Evolutionary conservation across 441 rosid species (phyloP).

Genomic region (Melianthus villosus): DNA sequence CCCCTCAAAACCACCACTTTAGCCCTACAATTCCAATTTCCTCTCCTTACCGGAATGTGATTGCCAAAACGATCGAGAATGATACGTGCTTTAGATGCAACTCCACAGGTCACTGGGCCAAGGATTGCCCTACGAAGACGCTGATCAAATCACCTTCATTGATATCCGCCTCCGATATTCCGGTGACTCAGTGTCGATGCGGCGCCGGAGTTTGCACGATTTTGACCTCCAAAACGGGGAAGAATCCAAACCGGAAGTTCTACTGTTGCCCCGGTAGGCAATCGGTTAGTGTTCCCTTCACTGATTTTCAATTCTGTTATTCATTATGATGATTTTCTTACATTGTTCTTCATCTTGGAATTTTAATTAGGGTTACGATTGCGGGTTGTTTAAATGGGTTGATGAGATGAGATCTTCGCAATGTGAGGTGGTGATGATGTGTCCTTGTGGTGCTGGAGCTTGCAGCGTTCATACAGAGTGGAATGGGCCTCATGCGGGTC

Average conservation of each 20-base stretch:
- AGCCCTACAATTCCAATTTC: no score
- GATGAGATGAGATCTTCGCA: slow-evolving; percentile 10
- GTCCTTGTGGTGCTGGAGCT: slow-evolving; percentile 31
- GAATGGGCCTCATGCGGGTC: slow-evolving; percentile 9
- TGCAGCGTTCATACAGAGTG: slow-evolving; percentile 8
- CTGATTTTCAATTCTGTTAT: not conserved
- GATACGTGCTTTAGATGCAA: slow-evolving; percentile 14
- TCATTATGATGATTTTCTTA: not conserved
- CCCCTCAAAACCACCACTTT: no score
- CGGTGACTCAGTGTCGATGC: slow-evolving; percentile 20
- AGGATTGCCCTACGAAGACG: slow-evolving; percentile 18
- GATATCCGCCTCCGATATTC: slow-evolving; percentile 3
- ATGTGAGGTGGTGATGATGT: slow-evolving; percentile 9
- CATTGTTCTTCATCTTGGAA: no score
- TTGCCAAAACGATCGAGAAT: no score
- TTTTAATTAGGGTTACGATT: not conserved
- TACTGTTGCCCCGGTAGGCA: slow-evolving; percentile 14
- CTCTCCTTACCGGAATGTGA: no score
- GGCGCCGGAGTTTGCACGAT: slow-evolving; percentile 15
- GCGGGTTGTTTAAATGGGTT: slow-evolving; percentile 22
- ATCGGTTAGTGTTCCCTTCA: not conserved
- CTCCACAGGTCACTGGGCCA: slow-evolving; percentile 27
- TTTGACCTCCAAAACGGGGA: slow-evolving; percentile 4
- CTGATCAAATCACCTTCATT: slow-evolving; percentile 8
- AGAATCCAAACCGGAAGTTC: slow-evolving; percentile 21